Conservation (phyloP, 2,329 filamentous ascomycete genomes). For the Fusarium drepaniforme region DNA sequence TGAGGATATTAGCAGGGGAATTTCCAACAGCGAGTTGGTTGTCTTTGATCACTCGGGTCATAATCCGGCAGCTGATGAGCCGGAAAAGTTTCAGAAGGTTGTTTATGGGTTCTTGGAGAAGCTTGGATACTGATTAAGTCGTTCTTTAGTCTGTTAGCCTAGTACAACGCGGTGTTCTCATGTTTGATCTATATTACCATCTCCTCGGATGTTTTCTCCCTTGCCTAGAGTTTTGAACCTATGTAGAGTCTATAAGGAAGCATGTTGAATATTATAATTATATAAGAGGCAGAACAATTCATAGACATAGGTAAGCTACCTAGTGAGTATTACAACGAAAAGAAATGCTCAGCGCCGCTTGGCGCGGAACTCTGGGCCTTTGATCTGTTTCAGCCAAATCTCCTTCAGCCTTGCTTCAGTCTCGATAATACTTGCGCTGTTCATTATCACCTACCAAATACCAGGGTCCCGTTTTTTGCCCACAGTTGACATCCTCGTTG, state of each 20-base stretch:
- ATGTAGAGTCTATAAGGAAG: background rate
- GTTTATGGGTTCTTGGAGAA: background rate
- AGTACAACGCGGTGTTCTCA: background rate
- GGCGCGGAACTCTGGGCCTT: background rate
- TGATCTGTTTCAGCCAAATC: background rate
- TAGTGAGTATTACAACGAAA: background rate
- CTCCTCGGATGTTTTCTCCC: background rate
- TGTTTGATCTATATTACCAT: background rate
- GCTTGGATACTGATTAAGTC: background rate
- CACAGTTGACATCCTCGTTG: background rate
- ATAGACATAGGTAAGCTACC: background rate
- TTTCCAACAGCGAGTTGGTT: slow-evolving; percentile 1
- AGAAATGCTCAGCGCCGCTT: background rate
- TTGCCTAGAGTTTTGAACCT: background rate
- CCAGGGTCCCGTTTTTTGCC: background rate
- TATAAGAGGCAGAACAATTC: background rate
- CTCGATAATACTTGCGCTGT: background rate
- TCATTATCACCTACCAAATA: background rate
- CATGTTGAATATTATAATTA: background rate
- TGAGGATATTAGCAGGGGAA: background rate
- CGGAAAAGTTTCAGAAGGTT: slow-evolving; percentile 2
- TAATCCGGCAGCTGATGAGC: slow-evolving; percentile 15
- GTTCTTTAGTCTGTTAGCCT: background rate
- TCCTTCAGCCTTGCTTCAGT: background rate
- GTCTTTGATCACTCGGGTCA: slow-evolving; percentile 13